Evolutionary conservation across 2,329 filamentous ascomycete genomes (phyloP).

Genomic region (Leptographium wingfieldii): DNA sequence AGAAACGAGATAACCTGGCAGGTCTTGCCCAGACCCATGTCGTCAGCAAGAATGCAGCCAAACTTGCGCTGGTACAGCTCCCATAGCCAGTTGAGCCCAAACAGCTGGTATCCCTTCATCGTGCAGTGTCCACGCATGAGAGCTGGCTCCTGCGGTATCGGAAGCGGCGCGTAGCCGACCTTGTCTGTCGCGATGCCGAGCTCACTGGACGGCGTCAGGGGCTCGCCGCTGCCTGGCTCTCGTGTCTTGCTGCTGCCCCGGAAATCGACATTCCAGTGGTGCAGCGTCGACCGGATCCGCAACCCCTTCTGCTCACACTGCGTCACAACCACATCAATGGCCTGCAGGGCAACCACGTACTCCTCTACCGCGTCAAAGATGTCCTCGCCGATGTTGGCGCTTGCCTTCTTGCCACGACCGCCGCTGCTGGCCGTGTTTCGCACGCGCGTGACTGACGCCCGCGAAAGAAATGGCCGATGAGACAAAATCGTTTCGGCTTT

Average conservation of each 20-base stretch:
- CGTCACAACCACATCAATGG: slow-evolving; percentile 69
- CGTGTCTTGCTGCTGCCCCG: slow-evolving; percentile 25
- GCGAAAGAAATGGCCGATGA: slow-evolving; percentile 57
- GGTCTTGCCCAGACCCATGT: slow-evolving; percentile 96
- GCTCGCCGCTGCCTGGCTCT: slow-evolving; percentile 7
- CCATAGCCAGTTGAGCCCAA: slow-evolving; percentile 89
- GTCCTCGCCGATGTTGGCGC: slow-evolving; percentile 38
- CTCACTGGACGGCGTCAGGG: slow-evolving; percentile 27
- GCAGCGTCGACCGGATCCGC: slow-evolving; percentile 31
- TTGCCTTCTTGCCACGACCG: slow-evolving; percentile 27
- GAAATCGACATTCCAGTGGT: slow-evolving; percentile 35
- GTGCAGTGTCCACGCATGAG: slow-evolving; percentile 64
- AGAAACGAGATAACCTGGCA: slow-evolving; percentile 92
- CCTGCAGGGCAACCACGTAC: slow-evolving; percentile 69
- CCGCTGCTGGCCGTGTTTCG: slow-evolving; percentile 30
- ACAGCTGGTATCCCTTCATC: slow-evolving; percentile 88
- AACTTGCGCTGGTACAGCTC: slow-evolving; percentile 68
- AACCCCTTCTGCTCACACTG: slow-evolving; percentile 63
- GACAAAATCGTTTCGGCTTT: slow-evolving; percentile 57
- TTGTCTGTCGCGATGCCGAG: slow-evolving; percentile 13
- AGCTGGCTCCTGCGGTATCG: slow-evolving; percentile 51
- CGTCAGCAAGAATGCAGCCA: slow-evolving; percentile 87
- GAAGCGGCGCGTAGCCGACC: slow-evolving; percentile 23
- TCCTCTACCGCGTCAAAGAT: slow-evolving; percentile 44
- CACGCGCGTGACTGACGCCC: slow-evolving; percentile 56